Base-by-base conservation (phyloP, 257 asterid genomes). In the Salvia rosmarinus region DNA sequence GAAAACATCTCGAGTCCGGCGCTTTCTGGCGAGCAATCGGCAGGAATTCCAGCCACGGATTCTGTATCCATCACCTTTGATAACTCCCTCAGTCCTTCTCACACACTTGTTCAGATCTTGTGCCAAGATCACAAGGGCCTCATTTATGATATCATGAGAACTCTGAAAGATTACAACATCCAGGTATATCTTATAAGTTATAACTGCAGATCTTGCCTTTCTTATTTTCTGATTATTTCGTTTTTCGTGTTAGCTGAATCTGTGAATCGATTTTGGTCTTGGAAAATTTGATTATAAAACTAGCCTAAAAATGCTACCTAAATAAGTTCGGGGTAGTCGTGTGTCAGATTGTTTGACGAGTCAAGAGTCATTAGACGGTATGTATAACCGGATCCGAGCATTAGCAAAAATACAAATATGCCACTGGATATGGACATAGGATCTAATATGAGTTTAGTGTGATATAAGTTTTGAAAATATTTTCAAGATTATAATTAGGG, bases 61-160 rank as follows among this genome's bases (percentile, higher is more conserved):
- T 68, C 82, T 12, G 82, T 83, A 34, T 82, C 92, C 16, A 65
- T 88, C 9, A 56, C 58, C 47, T 62, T 88, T 25, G 96, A 90
- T 75, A 88, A 88, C 71, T 57, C 71, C 49, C 84, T 88, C 63
- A 90, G 96, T 80, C 92, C 90, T 43, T 82, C 84, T 60, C 90
- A 88, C 80, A 88, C 96, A 9, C 83, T 88, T 10, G 76, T 90
- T 23, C 88, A 80, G 75, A 81, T 90, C 67, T 78, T 74, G 58
- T 81, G 96, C 78, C 81, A 73, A 40, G 96, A 88, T 75, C 96
- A 86, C 75, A 90, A 90, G 64, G 92, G 96, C 59, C 88, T 90
- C 61, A 66, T 90, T 17, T 90, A 88, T 43, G 96, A 90, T 68
- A 80, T 90, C 65, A 86, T 90, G 96, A 79, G 95, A 83, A 80